Conservation (phyloP, 1,284 basidiomycete species). For the Cryptococcus jaspeensis region DNA sequence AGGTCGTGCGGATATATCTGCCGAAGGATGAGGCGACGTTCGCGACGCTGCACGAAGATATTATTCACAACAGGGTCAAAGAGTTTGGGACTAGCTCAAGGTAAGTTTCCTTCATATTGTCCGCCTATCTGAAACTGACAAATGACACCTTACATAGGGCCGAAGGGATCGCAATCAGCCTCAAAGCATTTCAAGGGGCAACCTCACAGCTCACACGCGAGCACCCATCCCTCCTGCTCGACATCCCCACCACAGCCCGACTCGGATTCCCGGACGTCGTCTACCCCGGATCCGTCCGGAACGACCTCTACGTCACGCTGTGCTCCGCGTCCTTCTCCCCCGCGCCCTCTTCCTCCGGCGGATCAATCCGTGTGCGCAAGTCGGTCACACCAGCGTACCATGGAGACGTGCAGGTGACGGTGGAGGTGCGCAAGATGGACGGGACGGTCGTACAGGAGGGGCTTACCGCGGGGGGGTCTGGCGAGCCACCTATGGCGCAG, state of each 20-base stretch:
- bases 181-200: constrained; percentile 85
- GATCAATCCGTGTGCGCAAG: constrained; percentile 44
- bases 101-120: constrained; percentile 52
- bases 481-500: constrained; percentile 73
- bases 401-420: constrained; percentile 81
- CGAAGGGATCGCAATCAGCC: constrained; percentile 80
- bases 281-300: constrained; percentile 86
- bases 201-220: constrained; percentile 71
- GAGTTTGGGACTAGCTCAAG: constrained; percentile 82
- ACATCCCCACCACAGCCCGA: constrained; percentile 75
- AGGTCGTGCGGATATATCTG: constrained; percentile 84
- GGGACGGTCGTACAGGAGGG: constrained; percentile 68
- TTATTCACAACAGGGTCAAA: constrained; percentile 74
- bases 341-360: constrained; percentile 51
- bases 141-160: constrained; percentile 58
- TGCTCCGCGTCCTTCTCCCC: constrained; percentile 82
- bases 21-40: constrained; percentile 82
- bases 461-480: constrained; percentile 78
- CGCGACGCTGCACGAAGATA: constrained; percentile 91
- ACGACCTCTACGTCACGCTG: constrained; percentile 91
- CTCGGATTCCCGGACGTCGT: constrained; percentile 98
- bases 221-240: constrained; percentile 82
- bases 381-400: constrained; percentile 28
- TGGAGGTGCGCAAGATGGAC: constrained; percentile 77
- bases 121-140: neutral